phyloP scores from a whole-genome alignment of 73 alveolate genomes.

The Tetrahymena borealis region DNA sequence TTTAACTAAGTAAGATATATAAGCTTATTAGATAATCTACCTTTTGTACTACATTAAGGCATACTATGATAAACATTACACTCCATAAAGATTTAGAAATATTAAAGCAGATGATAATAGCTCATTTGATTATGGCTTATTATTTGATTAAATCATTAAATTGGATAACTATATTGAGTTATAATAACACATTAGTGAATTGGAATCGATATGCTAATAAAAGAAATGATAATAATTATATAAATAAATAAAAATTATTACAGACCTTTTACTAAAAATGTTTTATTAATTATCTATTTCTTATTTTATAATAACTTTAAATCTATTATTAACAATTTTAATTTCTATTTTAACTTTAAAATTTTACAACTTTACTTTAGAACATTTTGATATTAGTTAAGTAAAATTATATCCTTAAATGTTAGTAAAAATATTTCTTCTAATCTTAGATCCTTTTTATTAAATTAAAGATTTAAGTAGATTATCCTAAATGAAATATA shows the following conservation, averaged over 20 bases:
- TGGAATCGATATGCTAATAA: not conserved
- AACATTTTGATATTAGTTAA: too few species aligned
- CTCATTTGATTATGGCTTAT: not conserved
- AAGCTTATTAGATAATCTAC: not conserved
- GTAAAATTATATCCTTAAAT: too few species aligned
- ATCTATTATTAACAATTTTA: too few species aligned
- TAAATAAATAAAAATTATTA: not conserved
- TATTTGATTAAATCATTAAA: not conserved
- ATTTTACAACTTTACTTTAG: too few species aligned
- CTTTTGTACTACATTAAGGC: not conserved
- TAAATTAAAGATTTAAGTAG: too few species aligned
- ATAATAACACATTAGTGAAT: not conserved
- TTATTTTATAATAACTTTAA: too few species aligned
- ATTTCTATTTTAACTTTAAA: too few species aligned
- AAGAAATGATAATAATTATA: not conserved
- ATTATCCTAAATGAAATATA: too few species aligned
- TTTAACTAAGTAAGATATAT: not conserved
- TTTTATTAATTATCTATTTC: too few species aligned
- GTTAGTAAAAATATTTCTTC: too few species aligned
- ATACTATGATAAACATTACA: not conserved
- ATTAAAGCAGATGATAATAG: not conserved
- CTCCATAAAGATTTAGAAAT: not conserved
- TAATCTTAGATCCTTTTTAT: too few species aligned
- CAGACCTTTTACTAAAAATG: too few species aligned
- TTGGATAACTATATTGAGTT: not conserved